Percentiles rank a stretch among this genome's conserved stretches.
phyloP scores from a whole-genome alignment of 2,329 filamentous ascomycete species.

The Colletotrichum zoysiae region DNA sequence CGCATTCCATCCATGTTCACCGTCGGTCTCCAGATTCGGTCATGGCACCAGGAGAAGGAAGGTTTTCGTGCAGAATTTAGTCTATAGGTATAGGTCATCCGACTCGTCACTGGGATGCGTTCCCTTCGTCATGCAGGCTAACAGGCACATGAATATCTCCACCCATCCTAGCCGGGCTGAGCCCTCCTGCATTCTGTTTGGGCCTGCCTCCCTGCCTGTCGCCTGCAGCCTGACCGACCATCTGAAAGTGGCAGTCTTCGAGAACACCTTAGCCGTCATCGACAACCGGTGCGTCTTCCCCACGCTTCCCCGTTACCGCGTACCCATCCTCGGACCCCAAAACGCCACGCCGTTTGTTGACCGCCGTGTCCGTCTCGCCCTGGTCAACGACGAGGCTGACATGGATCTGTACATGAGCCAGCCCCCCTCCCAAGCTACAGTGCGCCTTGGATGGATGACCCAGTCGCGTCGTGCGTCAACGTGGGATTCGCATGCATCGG shows the following conservation, averaged over 20 bases:
- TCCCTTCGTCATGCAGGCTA: slow-evolving; percentile 15
- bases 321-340: background rate
- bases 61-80: background rate
- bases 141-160: background rate
- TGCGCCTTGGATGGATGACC: background rate
- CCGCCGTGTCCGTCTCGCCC: background rate
- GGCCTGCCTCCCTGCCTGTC: background rate
- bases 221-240: slow-evolving; percentile 19
- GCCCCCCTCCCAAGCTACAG: background rate
- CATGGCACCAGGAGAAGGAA: background rate
- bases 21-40: slow-evolving; percentile 12
- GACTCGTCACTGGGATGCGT: slow-evolving; percentile 18
- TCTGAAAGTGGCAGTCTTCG: slow-evolving; percentile 25
- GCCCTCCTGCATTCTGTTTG: slow-evolving; percentile 9
- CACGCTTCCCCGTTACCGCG: background rate
- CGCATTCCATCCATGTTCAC: slow-evolving; percentile 1
- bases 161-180: slow-evolving; percentile 28
- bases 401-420: slow-evolving; percentile 22
- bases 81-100: slow-evolving; percentile 22
- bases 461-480: background rate
- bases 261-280: slow-evolving; percentile 25
- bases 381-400: background rate
- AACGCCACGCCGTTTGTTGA: slow-evolving; percentile 17
- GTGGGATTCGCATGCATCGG: slow-evolving; percentile 3
- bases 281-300: background rate